Percentiles rank a stretch among this genome's conserved stretches.
Evolutionary conservation across 768 basidiomycete genomes (phyloP).

Genomic region (Ramaria rubella): DNA sequence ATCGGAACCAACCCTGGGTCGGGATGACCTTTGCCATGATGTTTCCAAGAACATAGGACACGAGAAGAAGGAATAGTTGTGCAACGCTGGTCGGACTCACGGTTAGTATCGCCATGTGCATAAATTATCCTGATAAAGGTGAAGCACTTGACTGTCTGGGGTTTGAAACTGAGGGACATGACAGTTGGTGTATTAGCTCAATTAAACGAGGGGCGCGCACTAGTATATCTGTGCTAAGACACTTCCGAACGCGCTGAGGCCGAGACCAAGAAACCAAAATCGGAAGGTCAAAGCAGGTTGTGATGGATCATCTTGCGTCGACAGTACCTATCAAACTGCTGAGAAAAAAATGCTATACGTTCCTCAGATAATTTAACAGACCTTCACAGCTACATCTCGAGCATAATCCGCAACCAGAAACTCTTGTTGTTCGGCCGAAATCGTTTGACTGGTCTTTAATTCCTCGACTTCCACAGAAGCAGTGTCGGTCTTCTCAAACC

Average conservation of each 20-base stretch:
- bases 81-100: slow-evolving; percentile 15
- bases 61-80: slow-evolving; percentile 25
- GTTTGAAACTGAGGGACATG: slow-evolving; percentile 19
- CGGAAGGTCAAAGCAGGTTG: slow-evolving; percentile 24
- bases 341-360: not conserved
- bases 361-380: slow-evolving; percentile 14
- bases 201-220: not conserved
- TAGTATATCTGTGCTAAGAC: slow-evolving; percentile 38
- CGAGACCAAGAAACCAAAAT: slow-evolving; percentile 23
- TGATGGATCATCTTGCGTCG: slow-evolving; percentile 18
- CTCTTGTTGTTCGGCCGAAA: slow-evolving; percentile 20
- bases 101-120: no score
- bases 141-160: slow-evolving; percentile 17
- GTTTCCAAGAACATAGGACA: slow-evolving; percentile 24
- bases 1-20: slow-evolving; percentile 18
- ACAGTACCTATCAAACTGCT: slow-evolving; percentile 24
- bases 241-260: slow-evolving; percentile 24
- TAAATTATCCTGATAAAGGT: no score
- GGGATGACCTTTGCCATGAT: slow-evolving; percentile 15
- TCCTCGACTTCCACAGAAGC: not conserved
- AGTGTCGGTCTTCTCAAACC: not conserved
- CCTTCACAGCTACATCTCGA: slow-evolving; percentile 37
- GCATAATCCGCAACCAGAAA: slow-evolving; percentile 30
- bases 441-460: not conserved
- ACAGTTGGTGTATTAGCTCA: not conserved